phyloP scores from a whole-genome alignment of 2,329 filamentous ascomycete genomes.

The Bipolaris cookei region DNA sequence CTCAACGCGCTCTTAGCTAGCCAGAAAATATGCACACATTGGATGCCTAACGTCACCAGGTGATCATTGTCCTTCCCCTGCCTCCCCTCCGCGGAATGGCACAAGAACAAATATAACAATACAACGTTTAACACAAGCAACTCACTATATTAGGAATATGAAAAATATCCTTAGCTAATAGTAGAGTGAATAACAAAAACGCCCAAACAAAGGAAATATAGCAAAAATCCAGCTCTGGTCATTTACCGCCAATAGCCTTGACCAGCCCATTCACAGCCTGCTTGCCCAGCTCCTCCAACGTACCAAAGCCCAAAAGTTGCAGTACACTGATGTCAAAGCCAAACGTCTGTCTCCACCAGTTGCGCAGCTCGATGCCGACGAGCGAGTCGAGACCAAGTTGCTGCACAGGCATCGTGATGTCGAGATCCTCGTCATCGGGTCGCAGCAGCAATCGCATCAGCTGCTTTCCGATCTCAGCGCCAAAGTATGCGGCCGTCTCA shows the following conservation, averaged over 20 bases:
- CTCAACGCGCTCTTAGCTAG: no score
- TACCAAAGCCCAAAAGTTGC: slow-evolving; percentile 30
- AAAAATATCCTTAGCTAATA: no score
- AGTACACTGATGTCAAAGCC: slow-evolving; percentile 34
- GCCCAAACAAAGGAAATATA: no score
- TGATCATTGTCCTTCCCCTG: no score
- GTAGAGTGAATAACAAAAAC: no score
- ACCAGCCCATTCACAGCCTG: background rate
- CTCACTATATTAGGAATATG: no score
- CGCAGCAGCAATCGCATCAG: slow-evolving; percentile 27
- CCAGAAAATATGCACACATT: no score
- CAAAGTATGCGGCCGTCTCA: slow-evolving; percentile 16
- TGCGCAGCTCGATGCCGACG: slow-evolving; percentile 49
- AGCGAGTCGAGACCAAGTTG: slow-evolving; percentile 44
- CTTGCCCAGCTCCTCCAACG: slow-evolving; percentile 20
- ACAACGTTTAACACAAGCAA: no score
- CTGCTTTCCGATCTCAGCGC: slow-evolving; percentile 28
- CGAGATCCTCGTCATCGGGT: slow-evolving; percentile 25
- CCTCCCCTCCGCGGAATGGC: no score
- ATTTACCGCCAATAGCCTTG: background rate
- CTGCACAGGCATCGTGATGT: slow-evolving; percentile 18
- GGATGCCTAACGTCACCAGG: no score
- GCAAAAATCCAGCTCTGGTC: background rate
- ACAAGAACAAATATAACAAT: no score
- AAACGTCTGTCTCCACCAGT: slow-evolving; percentile 48